Base-by-base conservation (phyloP, 2,329 filamentous ascomycete genomes). In the Penicillium griseofulvum region DNA sequence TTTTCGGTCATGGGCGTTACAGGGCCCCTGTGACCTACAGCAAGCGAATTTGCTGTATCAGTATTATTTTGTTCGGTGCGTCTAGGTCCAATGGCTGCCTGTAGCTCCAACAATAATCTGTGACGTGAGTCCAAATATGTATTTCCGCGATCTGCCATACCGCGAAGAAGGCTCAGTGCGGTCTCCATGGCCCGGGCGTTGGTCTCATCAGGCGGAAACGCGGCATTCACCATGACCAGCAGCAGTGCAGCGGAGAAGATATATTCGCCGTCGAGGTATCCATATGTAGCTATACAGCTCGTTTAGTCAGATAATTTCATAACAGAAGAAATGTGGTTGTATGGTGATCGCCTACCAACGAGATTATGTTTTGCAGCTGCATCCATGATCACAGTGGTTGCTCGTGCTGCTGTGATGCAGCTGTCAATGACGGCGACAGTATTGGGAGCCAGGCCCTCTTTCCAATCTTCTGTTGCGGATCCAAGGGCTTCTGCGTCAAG, bases 181-280 rank as follows among this genome's bases (percentile, higher is more conserved):
- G 70, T 70, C 26, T 79, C 74, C 78, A 81, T 81, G 6, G 78
- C 73, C 8, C 67, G 60, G 2, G 68, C 70, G 60, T 78, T 80
- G 22, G 69, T 65, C 7, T 73, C 63, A 48, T 78, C 75, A 28
- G 70, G 65, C 0, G 81, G 81, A 54, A 84, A 82, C 1, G 80
- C 77, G 10, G 78, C 76, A 63, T 80, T 81, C 19, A 81, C 78
- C 77, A 83, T 81, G 24, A 83, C 78, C 5, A 84, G 74, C 2
- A 83, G 74, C 11, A 83, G 75, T 11, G 80, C 76, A 1, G 81
- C 80, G 0, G 79, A 81, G 60, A 83, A 83, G 24, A 78, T 75
- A 60, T 83, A 81, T 56, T 84, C 81, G 16, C 79, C 78, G 55
- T 84, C 81, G 72, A 83, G 81, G 63, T 82, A 84, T 24, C 81